phyloP scores from a whole-genome alignment of 371 early-diverging fungal species.

The Mortierella sp. region DNA sequence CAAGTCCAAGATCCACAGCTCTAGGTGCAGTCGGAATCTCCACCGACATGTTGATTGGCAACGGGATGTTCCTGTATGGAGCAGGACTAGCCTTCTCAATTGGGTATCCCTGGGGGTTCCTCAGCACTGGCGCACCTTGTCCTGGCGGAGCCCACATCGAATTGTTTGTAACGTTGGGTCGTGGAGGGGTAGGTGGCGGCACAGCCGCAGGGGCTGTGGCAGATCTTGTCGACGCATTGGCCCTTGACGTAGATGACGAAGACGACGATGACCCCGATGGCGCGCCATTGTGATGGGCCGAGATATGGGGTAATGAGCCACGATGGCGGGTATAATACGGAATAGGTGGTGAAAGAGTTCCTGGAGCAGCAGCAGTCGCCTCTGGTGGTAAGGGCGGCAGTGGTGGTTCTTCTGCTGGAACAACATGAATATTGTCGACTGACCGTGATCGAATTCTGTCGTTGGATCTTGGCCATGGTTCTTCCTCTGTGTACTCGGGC shows the following conservation, averaged over 20 bases:
- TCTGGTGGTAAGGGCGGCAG: not conserved
- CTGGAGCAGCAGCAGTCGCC: not conserved
- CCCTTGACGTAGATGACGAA: not conserved
- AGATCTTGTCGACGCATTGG: slow-evolving; percentile 1
- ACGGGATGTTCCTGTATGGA: slow-evolving; percentile 7
- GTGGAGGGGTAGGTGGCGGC: not conserved
- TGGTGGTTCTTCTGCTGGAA: not conserved
- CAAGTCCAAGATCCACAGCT: slow-evolving; percentile 28
- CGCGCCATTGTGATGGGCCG: not conserved
- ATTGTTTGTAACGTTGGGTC: not conserved
- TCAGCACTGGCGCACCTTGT: not conserved
- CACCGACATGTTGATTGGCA: slow-evolving; percentile 1
- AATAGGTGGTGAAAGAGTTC: not conserved
- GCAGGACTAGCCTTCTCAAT: slow-evolving; percentile 4
- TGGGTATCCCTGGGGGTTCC: slow-evolving; percentile 12
- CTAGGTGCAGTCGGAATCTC: slow-evolving; percentile 30
- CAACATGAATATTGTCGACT: not conserved
- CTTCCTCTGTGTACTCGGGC: not conserved
- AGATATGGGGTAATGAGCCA: not conserved
- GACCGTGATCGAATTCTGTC: not conserved
- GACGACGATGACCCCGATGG: not conserved
- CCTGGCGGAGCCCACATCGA: not conserved
- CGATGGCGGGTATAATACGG: not conserved
- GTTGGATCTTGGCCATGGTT: not conserved
- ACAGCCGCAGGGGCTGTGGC: not conserved